A percentile compares a stretch with the other conserved stretches of the same genome.
phyloP scores from a whole-genome alignment of 1,284 basidiomycete species.

The Sporisorium graminicola region DNA sequence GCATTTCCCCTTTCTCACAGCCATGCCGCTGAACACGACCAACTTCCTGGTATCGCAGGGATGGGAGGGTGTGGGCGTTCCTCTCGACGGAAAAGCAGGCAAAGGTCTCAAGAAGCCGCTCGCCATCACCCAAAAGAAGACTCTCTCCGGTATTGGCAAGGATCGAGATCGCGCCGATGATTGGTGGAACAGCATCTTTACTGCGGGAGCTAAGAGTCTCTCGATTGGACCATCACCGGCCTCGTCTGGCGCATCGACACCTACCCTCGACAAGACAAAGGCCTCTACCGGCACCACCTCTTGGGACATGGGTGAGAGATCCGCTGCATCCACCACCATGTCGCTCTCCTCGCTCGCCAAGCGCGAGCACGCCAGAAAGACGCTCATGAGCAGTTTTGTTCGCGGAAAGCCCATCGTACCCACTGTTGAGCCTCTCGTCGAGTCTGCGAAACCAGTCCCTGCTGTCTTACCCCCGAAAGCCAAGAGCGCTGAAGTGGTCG shows the following conservation, averaged over 20 bases:
- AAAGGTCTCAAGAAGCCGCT: conserved; percentile 67
- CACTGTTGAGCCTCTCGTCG: conserved; percentile 12
- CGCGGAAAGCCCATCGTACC: conserved; percentile 56
- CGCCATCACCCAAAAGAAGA: conserved; percentile 64
- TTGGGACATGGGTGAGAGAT: conserved; percentile 40
- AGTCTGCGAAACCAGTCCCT: background rate
- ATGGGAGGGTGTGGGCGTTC: conserved; percentile 65
- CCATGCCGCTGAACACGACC: conserved; percentile 65
- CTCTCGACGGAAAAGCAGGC: conserved; percentile 62
- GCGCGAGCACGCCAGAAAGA: conserved; percentile 62
- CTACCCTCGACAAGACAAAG: conserved; percentile 15
- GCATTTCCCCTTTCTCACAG: background rate
- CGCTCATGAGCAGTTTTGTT: conserved; percentile 65
- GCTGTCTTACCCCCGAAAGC: background rate
- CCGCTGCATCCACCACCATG: conserved; percentile 25
- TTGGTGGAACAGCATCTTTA: conserved; percentile 69
- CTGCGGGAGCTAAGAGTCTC: conserved; percentile 61
- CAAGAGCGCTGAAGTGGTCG: background rate
- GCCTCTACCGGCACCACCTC: conserved; percentile 9
- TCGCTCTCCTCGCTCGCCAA: conserved; percentile 62
- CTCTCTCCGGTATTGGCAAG: conserved; percentile 65
- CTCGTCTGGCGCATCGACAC: conserved; percentile 23
- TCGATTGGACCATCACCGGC: conserved; percentile 34
- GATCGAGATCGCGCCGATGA: conserved; percentile 67
- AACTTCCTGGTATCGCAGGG: conserved; percentile 62